phyloP scores from a whole-genome alignment of 2,329 filamentous ascomycete genomes.

The Raffaelea deltoideospora region DNA sequence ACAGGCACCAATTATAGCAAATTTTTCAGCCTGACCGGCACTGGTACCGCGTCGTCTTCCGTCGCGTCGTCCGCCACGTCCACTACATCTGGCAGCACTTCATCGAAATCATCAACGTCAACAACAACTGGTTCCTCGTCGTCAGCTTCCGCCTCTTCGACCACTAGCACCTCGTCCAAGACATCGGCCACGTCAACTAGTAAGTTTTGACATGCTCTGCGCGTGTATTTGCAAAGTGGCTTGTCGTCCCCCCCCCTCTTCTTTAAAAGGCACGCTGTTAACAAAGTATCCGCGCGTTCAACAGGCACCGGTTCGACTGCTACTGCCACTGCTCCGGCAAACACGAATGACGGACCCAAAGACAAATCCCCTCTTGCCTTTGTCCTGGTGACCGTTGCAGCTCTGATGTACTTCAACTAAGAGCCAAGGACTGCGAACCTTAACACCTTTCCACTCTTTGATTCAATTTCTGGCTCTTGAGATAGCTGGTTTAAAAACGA shows the following conservation, averaged over 20 bases:
- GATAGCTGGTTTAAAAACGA: too few relatives aligned
- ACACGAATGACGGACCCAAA: constrained; percentile 21
- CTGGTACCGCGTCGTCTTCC: constrained; percentile 6
- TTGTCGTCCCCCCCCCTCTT: too few relatives aligned
- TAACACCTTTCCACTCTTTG: too few relatives aligned
- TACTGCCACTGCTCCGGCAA: constrained; percentile 11
- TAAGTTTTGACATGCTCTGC: background rate
- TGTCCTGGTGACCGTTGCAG: constrained; percentile 22
- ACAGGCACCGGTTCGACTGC: constrained; percentile 4
- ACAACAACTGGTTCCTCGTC: constrained; percentile 1
- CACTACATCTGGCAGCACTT: constrained; percentile 6
- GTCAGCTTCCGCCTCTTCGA: background rate
- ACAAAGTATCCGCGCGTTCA: too few relatives aligned
- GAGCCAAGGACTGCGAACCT: background rate
- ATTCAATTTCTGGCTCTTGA: too few relatives aligned
- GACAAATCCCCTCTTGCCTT: constrained; percentile 24
- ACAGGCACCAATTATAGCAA: constrained; percentile 26
- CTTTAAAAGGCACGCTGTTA: too few relatives aligned
- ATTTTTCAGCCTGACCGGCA: constrained; percentile 19
- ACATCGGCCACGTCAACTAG: constrained; percentile 1
- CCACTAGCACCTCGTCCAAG: background rate
- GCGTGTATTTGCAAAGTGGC: too few relatives aligned
- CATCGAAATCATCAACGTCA: constrained; percentile 10
- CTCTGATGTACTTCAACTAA: constrained; percentile 27
- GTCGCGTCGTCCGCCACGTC: constrained; percentile 10